Conservation (phyloP, 805 yeast genomes). For the Spathaspora boniae region DNA sequence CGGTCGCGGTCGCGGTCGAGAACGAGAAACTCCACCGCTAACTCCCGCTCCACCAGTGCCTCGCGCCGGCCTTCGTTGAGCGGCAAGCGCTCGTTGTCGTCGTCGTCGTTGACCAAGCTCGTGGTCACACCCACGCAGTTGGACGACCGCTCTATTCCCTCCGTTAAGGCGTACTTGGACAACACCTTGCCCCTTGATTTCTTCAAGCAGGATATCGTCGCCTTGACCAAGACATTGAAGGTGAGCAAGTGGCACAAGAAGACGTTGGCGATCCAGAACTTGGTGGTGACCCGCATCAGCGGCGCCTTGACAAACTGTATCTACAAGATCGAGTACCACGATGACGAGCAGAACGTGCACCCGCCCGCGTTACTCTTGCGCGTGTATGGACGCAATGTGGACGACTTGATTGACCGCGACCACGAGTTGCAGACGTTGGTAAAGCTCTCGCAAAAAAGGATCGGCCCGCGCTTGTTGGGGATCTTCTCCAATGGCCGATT, state of each 20-base stretch:
- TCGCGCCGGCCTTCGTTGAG: slow-evolving; percentile 33
- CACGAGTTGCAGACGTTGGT: slow-evolving; percentile 69
- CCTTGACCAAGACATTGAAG: slow-evolving; percentile 56
- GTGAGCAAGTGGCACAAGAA: slow-evolving; percentile 80
- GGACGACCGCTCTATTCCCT: slow-evolving; percentile 39
- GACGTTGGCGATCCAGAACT: slow-evolving; percentile 32
- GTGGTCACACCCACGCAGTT: slow-evolving; percentile 24
- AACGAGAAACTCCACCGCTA: slow-evolving; percentile 30
- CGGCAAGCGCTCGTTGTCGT: slow-evolving; percentile 31
- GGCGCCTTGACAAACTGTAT: slow-evolving; percentile 95
- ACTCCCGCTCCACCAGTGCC: slow-evolving; percentile 31
- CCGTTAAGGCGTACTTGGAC: slow-evolving; percentile 62
- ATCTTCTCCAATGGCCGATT: slow-evolving; percentile 90
- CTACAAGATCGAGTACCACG: slow-evolving; percentile 62
- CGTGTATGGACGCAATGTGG: slow-evolving; percentile 86
- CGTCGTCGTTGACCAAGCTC: slow-evolving; percentile 28
- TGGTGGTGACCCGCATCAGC: slow-evolving; percentile 64
- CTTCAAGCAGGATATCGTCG: slow-evolving; percentile 75
- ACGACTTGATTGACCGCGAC: slow-evolving; percentile 80
- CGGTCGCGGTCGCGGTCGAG: slow-evolving; percentile 12
- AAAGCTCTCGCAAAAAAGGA: slow-evolving; percentile 69
- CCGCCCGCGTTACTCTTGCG: slow-evolving; percentile 69
- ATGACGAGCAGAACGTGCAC: slow-evolving; percentile 27
- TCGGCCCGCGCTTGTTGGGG: slow-evolving; percentile 88
- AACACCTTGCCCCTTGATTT: slow-evolving; percentile 78